Evolutionary conservation across 305 asterid genomes (phyloP), one percentile per base, ranked within the genome.

Genomic region (Rubia peregrina): DNA sequence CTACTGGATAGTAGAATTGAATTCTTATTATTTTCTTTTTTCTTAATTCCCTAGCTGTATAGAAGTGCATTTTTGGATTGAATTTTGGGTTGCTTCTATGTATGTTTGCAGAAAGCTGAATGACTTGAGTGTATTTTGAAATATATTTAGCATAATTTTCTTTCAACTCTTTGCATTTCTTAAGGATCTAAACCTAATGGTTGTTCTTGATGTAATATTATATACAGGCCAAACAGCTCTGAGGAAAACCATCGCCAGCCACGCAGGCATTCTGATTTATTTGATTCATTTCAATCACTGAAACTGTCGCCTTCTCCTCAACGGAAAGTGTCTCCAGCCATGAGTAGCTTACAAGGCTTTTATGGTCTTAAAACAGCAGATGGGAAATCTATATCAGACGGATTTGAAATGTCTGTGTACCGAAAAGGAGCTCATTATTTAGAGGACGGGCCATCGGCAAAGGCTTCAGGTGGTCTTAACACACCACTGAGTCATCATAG

Each of bases 211-310:
- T 55, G 70, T 77, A 73, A 51, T 68, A 51, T 63, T 43, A 73
- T 76, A 71, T 76, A 85, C 95, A 89, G 98, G 78, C 86, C 86
- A 66, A 81, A 73, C 75, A 83, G 84, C 73, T 77, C 86, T 51
- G 87, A 80, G 68, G 84, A 77, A 82, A 73, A 82, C 67, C 76
- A 75, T 48, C 69, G 83, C 59, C 59, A 51, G 59, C 74, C 66
- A 70, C 87, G 78, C 57, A 77, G 97, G 70, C 83, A 86, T 75
- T 82, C 96, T 63, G 92, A 90, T 82, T 42, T 93, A 51, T 90
- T 86, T 10, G 93, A 90, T 79, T 81, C 97, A 46, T 87, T 93
- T 74, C 90, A 80, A 51, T 93, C 98, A 16, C 79, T 90, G 75
- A 87, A 84, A 82, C 66, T 85, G 74, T 81, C 80, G 61, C 78